These are phyloP conservation scores for Neurospora sp. DNA, from an alignment of 495 filamentous ascomycete genomes.

Conservation along the genomic window DNA sequence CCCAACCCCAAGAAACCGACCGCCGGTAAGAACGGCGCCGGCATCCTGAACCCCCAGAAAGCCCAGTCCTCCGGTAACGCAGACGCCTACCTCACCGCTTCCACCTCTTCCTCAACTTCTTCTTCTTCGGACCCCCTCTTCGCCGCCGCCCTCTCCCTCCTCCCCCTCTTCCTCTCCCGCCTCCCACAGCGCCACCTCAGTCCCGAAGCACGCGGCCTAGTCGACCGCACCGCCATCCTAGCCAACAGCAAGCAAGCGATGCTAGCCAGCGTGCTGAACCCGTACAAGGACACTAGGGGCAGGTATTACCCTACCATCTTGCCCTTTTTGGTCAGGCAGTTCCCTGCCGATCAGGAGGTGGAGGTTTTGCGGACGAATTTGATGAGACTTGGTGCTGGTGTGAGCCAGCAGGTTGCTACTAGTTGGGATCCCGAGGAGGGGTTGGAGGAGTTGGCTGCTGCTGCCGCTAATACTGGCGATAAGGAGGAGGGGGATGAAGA, in stretches of 20 bases:
- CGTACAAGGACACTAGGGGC: slow-evolving; percentile 48
- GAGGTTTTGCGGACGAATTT: slow-evolving; percentile 56
- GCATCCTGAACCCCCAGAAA: slow-evolving; percentile 4
- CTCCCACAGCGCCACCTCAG: slow-evolving; percentile 52
- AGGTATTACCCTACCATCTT: slow-evolving; percentile 58
- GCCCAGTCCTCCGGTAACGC: slow-evolving; percentile 29
- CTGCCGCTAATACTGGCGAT: not conserved
- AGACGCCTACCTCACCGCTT: slow-evolving; percentile 23
- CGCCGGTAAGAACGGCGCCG: slow-evolving; percentile 4
- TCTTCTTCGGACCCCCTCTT: slow-evolving; percentile 37
- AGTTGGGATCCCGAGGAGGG: slow-evolving; percentile 6
- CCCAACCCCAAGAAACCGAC: slow-evolving; percentile 8
- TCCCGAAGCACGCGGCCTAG: slow-evolving; percentile 52
- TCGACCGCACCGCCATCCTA: slow-evolving; percentile 72
- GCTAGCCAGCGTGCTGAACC: slow-evolving; percentile 70
- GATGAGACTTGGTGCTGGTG: slow-evolving; percentile 8
- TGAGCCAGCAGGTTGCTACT: slow-evolving; percentile 51
- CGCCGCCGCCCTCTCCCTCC: slow-evolving; percentile 45
- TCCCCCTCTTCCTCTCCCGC: slow-evolving; percentile 49
- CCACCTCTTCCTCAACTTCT: slow-evolving; percentile 30
- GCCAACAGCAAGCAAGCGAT: slow-evolving; percentile 54
- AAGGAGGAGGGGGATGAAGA: not conserved
- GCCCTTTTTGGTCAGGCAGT: slow-evolving; percentile 58
- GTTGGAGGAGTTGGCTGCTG: not conserved
- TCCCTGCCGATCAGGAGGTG: slow-evolving; percentile 49